Percentiles rank a stretch among this genome's conserved stretches.
Evolutionary conservation across 257 asterid genomes (phyloP).

Genomic region (Ophiorrhiza pumila): DNA sequence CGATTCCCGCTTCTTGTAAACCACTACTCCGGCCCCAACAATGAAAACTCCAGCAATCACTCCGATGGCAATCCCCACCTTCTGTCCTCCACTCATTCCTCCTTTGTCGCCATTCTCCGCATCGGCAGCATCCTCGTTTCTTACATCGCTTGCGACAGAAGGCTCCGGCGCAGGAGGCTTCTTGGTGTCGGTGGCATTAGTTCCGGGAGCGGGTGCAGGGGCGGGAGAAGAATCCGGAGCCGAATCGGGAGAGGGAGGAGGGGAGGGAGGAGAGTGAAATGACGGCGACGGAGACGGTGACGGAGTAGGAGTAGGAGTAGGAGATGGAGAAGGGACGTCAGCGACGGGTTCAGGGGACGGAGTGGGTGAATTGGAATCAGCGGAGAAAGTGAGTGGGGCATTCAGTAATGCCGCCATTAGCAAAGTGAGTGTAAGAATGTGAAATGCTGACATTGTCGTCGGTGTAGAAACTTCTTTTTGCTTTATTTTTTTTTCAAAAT

Average conservation of each 20-base stretch:
- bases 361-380: slow-evolving; percentile 35
- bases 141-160: slow-evolving; percentile 14
- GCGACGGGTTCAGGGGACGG: slow-evolving; percentile 45
- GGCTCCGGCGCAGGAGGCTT: slow-evolving; percentile 49
- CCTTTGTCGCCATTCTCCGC: slow-evolving; percentile 11
- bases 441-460: slow-evolving; percentile 18
- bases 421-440: slow-evolving; percentile 19
- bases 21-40: slow-evolving; percentile 45
- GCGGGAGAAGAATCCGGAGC: slow-evolving; percentile 33
- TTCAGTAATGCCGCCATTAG: slow-evolving; percentile 24
- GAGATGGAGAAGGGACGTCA: slow-evolving; percentile 2
- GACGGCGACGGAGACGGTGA: slow-evolving; percentile 3
- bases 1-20: slow-evolving; percentile 68
- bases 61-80: slow-evolving; percentile 69
- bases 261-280: slow-evolving; percentile 44
- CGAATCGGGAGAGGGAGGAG: slow-evolving; percentile 40
- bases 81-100: slow-evolving; percentile 51
- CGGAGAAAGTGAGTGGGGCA: slow-evolving; percentile 24
- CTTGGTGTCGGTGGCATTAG: slow-evolving; percentile 5
- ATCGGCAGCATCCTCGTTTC: slow-evolving; percentile 23
- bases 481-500: too few relatives aligned
- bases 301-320: neutral
- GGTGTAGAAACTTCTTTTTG: too few relatives aligned
- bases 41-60: slow-evolving; percentile 45
- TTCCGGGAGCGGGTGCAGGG: slow-evolving; percentile 33